Conservation (phyloP, 805 yeast genomes). For the Candida corydali region DNA sequence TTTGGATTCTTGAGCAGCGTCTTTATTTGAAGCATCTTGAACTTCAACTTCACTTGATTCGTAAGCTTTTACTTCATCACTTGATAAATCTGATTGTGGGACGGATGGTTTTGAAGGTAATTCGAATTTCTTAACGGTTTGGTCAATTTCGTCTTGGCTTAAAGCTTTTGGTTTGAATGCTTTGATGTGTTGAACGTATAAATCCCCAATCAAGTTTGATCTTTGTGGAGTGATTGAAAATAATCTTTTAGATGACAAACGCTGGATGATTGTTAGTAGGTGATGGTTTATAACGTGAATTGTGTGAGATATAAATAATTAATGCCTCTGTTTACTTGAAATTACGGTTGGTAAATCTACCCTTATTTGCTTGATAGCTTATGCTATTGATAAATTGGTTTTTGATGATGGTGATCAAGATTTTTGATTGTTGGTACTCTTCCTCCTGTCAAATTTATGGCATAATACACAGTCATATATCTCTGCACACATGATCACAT, state of each 20-base stretch:
- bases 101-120: constrained; percentile 73
- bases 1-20: constrained; percentile 24
- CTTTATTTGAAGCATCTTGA: constrained; percentile 25
- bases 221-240: constrained; percentile 41
- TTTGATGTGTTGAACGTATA: constrained; percentile 83
- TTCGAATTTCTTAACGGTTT: constrained; percentile 77
- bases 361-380: too few species aligned
- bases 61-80: constrained; percentile 66
- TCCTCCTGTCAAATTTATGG: too few species aligned
- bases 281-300: too few species aligned
- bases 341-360: too few species aligned
- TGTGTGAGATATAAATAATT: too few species aligned
- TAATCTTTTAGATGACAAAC: constrained; percentile 37
- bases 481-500: too few species aligned
- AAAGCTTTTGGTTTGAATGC: constrained; percentile 81
- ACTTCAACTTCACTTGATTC: constrained; percentile 74
- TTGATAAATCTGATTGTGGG: constrained; percentile 69
- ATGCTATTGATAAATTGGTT: too few species aligned
- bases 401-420: too few species aligned
- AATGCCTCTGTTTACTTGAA: too few species aligned
- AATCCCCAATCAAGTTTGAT: constrained; percentile 69
- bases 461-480: too few species aligned
- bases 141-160: constrained; percentile 69
- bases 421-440: too few species aligned
- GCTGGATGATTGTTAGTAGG: constrained; percentile 15